A percentile compares a stretch with the other conserved stretches of the same genome.
phyloP scores from a whole-genome alignment of 805 yeast species.

The Ogataea thermomethanolica region DNA sequence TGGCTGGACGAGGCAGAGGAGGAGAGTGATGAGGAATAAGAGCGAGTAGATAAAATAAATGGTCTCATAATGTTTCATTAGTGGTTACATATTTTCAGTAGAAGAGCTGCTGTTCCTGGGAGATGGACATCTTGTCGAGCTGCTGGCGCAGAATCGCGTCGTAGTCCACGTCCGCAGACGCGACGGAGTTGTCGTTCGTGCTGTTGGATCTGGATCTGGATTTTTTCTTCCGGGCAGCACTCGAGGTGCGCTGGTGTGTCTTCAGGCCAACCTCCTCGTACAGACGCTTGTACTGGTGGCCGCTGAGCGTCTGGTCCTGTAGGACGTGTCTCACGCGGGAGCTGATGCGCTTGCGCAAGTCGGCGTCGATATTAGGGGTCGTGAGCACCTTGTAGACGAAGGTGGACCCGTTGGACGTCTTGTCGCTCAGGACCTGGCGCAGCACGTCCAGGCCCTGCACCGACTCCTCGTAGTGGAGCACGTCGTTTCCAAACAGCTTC shows the following conservation, averaged over 20 bases:
- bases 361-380: conserved; percentile 60
- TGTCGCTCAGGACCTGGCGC: conserved; percentile 61
- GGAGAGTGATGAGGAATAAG: conserved; percentile 41
- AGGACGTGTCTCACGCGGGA: conserved; percentile 62
- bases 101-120: conserved; percentile 16
- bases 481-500: conserved; percentile 55
- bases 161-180: conserved; percentile 21
- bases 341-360: conserved; percentile 53
- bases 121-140: conserved; percentile 27
- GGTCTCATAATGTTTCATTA: background rate
- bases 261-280: conserved; percentile 88
- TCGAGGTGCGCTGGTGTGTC: conserved; percentile 23
- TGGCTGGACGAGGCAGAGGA: conserved; percentile 96
- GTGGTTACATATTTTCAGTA: conserved; percentile 1
- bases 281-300: conserved; percentile 76
- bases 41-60: conserved; percentile 3
- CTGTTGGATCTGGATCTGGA: conserved; percentile 28
- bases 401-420: conserved; percentile 59
- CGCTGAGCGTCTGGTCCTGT: conserved; percentile 51
- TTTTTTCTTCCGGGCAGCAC: conserved; percentile 24
- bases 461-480: conserved; percentile 27
- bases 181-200: conserved; percentile 14
- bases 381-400: conserved; percentile 79
- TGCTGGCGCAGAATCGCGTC: conserved; percentile 29
- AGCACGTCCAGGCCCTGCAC: conserved; percentile 17